phyloP scores from a whole-genome alignment of 2,329 filamentous ascomycete genomes.

The Thielaviopsis populi region DNA sequence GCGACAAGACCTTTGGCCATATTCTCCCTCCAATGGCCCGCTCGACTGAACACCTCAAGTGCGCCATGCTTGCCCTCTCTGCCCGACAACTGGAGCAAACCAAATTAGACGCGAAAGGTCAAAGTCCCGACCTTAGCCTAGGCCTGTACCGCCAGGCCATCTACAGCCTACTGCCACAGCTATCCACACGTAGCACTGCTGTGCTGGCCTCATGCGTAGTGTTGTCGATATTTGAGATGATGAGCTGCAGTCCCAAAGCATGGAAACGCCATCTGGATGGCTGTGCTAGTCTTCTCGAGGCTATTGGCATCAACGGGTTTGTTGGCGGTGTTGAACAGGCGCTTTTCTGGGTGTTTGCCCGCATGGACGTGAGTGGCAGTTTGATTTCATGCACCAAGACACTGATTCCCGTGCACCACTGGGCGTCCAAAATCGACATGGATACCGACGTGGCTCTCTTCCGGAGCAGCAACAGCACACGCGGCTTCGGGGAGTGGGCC shows the following conservation, averaged over 20 bases:
- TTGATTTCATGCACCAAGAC: conserved; percentile 37
- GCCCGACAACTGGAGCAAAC: conserved; percentile 36
- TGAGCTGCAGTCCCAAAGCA: conserved; percentile 32
- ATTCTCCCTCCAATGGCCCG: conserved; percentile 33
- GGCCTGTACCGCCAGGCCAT: conserved; percentile 37
- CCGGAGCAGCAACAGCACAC: conserved; percentile 19
- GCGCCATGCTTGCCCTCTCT: conserved; percentile 36
- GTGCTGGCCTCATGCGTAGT: conserved; percentile 39
- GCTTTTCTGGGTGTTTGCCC: conserved; percentile 39
- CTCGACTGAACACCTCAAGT: conserved; percentile 30
- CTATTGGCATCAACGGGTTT: conserved; percentile 36
- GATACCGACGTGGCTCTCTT: conserved; percentile 26
- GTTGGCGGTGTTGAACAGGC: conserved; percentile 35
- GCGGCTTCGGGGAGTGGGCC: conserved; percentile 32
- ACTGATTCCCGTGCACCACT: conserved; percentile 32
- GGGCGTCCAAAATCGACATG: conserved; percentile 26
- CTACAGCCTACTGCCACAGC: conserved; percentile 32
- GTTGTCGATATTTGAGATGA: conserved; percentile 40
- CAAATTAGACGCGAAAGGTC: conserved; percentile 18
- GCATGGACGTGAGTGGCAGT: conserved; percentile 40
- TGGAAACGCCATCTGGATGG: conserved; percentile 39
- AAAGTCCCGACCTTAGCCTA: conserved; percentile 24
- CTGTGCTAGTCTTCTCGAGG: conserved; percentile 35
- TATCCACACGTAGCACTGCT: conserved; percentile 33
- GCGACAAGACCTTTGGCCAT: conserved; percentile 32